Percentiles rank a stretch among this genome's conserved stretches.
These are phyloP conservation scores for Microcyclospora tardicrescens DNA, from an alignment of 2,329 filamentous ascomycete species.

Conservation along the genomic window DNA sequence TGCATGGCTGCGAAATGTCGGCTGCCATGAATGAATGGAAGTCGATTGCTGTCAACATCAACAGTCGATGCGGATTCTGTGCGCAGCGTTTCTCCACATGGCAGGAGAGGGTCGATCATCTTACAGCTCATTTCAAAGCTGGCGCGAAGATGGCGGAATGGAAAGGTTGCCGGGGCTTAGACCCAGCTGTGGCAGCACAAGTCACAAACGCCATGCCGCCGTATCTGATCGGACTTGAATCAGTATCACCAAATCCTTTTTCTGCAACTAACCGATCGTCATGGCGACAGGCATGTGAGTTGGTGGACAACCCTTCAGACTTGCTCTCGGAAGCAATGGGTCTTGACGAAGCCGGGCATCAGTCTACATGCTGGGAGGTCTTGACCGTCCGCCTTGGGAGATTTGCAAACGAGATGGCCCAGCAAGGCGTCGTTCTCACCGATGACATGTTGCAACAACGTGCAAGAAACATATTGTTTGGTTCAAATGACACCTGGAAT, in stretches of 20 bases:
- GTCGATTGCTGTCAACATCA: constrained; percentile 41
- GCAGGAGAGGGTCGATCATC: constrained; percentile 39
- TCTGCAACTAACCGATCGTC: constrained; percentile 26
- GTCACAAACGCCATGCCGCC: constrained; percentile 41
- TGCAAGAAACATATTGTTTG: constrained; percentile 36
- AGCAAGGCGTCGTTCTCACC: constrained; percentile 29
- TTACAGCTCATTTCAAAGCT: constrained; percentile 42
- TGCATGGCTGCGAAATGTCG: constrained; percentile 50
- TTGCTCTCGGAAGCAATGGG: background rate
- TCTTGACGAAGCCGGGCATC: background rate
- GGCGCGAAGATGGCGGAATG: constrained; percentile 41
- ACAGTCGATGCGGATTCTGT: constrained; percentile 44
- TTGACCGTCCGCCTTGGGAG: constrained; percentile 34
- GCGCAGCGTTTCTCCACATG: constrained; percentile 34
- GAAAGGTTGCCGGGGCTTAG: constrained; percentile 43
- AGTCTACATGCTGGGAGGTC: constrained; percentile 37
- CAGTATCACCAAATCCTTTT: constrained; percentile 33
- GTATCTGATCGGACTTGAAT: constrained; percentile 38
- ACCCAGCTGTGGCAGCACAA: constrained; percentile 33
- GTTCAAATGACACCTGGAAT: constrained; percentile 28
- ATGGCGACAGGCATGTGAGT: constrained; percentile 6
- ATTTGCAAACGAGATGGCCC: constrained; percentile 28
- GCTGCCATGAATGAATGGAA: constrained; percentile 53
- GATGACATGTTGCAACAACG: constrained; percentile 38
- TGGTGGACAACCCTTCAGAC: no score